Conservation (phyloP, 2,329 filamentous ascomycete species). For the Alternaria novae-zelandiae region DNA sequence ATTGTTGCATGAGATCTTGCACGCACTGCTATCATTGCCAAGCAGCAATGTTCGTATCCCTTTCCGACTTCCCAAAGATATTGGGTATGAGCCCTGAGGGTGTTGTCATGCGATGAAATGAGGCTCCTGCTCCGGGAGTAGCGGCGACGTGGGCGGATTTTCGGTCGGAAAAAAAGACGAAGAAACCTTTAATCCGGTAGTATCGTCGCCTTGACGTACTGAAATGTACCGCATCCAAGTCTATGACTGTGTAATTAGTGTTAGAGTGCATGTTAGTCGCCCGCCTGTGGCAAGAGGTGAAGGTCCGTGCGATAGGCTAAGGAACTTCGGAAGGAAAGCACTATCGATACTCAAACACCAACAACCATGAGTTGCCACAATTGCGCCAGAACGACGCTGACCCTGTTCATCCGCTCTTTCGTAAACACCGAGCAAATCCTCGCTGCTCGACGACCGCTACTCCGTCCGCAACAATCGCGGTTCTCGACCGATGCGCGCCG, state of each 20-base stretch:
- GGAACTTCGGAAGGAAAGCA: conserved; percentile 8
- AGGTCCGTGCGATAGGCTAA: conserved; percentile 23
- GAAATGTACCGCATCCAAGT: not conserved
- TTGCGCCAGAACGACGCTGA: conserved; percentile 31
- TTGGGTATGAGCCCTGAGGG: not conserved
- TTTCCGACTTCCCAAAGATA: not conserved
- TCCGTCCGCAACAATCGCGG: conserved; percentile 16
- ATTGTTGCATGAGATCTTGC: not conserved
- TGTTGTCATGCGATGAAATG: not conserved
- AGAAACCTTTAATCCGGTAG: not conserved
- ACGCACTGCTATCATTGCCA: not conserved
- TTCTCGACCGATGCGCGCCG: conserved; percentile 19
- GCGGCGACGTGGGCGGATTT: not conserved
- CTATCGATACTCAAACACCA: not conserved
- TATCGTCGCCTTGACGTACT: not conserved
- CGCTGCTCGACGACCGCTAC: conserved; percentile 6
- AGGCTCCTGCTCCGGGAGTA: not conserved
- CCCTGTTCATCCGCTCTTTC: conserved; percentile 30
- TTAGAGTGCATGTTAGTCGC: not conserved
- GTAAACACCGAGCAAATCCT: conserved; percentile 1
- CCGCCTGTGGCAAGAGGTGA: not conserved
- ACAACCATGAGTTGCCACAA: conserved; percentile 37
- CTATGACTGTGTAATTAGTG: not conserved
- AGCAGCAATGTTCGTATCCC: not conserved
- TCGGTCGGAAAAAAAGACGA: not conserved